phyloP scores from a whole-genome alignment of 1,284 basidiomycete genomes.

The Stygiomarasmius scandens region DNA sequence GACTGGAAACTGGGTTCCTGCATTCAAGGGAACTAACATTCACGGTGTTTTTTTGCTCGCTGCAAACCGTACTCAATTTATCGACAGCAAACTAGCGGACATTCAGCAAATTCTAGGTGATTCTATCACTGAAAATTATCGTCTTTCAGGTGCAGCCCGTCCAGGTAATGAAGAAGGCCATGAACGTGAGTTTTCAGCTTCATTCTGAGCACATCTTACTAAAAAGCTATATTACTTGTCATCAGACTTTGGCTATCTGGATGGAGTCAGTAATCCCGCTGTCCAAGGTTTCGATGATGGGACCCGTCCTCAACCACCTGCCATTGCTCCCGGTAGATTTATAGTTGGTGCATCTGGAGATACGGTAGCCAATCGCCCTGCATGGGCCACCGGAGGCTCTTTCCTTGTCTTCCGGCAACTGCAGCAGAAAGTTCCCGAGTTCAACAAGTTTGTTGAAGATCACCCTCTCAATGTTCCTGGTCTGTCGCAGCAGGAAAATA shows the following conservation, averaged over 20 bases:
- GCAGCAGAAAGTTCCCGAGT: constrained; percentile 32
- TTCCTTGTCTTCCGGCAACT: constrained; percentile 35
- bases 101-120: constrained; percentile 27
- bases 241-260: constrained; percentile 39
- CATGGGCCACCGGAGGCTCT: constrained; percentile 34
- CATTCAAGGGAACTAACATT: constrained; percentile 33
- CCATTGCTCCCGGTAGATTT: constrained; percentile 34
- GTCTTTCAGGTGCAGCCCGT: constrained; percentile 34
- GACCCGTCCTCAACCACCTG: constrained; percentile 33
- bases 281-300: constrained; percentile 36
- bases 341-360: constrained; percentile 36
- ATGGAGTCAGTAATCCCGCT: constrained; percentile 43
- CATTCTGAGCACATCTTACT: not conserved
- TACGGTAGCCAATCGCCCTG: constrained; percentile 18
- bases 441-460: constrained; percentile 28
- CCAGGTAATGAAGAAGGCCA: constrained; percentile 37
- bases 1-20: constrained; percentile 33
- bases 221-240: constrained; percentile 26
- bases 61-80: constrained; percentile 30
- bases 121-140: constrained; percentile 32
- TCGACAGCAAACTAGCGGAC: constrained; percentile 20
- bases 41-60: constrained; percentile 43
- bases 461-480: constrained; percentile 23
- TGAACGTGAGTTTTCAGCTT: constrained; percentile 30
- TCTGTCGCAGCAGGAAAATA: constrained; percentile 23